A percentile compares a stretch with the other conserved stretches of the same genome.
Conservation (phyloP, 768 basidiomycete species). For the Suillus fuscotomentosus region DNA sequence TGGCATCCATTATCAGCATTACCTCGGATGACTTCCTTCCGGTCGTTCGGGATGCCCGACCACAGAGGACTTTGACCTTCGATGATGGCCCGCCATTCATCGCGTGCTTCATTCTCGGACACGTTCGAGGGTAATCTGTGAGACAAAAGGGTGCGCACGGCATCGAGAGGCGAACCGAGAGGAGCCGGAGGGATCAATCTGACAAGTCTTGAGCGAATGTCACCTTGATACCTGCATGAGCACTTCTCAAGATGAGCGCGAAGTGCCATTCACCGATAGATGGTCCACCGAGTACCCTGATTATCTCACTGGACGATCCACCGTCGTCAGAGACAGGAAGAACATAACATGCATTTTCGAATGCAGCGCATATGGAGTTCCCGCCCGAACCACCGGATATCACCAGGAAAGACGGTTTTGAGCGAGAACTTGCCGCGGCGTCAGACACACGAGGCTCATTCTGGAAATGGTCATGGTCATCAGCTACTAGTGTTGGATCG, state of each 20-base stretch:
- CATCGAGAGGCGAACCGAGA: constrained; percentile 58
- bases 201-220: constrained; percentile 85
- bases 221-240: constrained; percentile 46
- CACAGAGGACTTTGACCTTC: constrained; percentile 83
- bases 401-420: constrained; percentile 44
- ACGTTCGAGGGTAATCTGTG: constrained; percentile 71
- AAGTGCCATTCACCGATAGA: constrained; percentile 59
- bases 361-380: constrained; percentile 87
- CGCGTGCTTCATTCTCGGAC: constrained; percentile 75
- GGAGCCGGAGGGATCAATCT: constrained; percentile 77
- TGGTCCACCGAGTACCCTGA: constrained; percentile 84
- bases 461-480: neutral
- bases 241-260: constrained; percentile 9
- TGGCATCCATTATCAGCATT: neutral
- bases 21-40: constrained; percentile 92
- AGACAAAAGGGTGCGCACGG: constrained; percentile 75
- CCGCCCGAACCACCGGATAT: constrained; percentile 95
- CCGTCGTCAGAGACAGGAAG: constrained; percentile 96
- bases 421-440: constrained; percentile 2
- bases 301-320: constrained; percentile 92
- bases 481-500: neutral
- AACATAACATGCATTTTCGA: constrained; percentile 74
- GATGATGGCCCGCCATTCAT: constrained; percentile 91
- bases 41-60: constrained; percentile 83
- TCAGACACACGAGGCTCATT: neutral